A percentile compares a stretch with the other conserved stretches of the same genome.
Evolutionary conservation across 768 basidiomycete genomes (phyloP).

Genomic region (Phylloporus sp.): DNA sequence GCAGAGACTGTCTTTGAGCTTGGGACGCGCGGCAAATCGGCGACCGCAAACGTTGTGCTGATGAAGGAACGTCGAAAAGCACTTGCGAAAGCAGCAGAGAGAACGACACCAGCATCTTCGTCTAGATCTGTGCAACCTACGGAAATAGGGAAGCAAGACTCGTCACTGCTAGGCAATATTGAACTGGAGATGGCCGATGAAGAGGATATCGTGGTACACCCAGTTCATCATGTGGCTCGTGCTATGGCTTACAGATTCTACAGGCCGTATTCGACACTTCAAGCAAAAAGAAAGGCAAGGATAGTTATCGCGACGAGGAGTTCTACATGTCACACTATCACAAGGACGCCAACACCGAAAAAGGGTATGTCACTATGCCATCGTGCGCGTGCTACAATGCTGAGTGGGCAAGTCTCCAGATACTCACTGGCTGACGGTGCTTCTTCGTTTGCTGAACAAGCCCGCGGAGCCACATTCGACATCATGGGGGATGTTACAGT

Average conservation of each 20-base stretch:
- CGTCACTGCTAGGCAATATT: constrained; percentile 22
- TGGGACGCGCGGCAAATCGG: constrained; percentile 62
- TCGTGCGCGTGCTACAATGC: not conserved
- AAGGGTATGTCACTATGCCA: constrained; percentile 61
- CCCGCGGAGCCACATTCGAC: constrained; percentile 75
- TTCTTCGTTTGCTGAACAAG: constrained; percentile 81
- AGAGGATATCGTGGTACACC: constrained; percentile 62
- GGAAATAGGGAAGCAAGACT: constrained; percentile 33
- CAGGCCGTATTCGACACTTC: constrained; percentile 67
- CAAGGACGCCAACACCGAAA: constrained; percentile 81
- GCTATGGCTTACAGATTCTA: constrained; percentile 6
- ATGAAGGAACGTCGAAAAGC: constrained; percentile 90
- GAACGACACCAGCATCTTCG: constrained; percentile 34
- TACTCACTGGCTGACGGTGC: constrained; percentile 89
- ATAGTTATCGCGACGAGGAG: constrained; percentile 68
- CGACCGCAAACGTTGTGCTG: constrained; percentile 57
- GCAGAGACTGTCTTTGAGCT: constrained; percentile 90
- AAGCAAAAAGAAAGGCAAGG: constrained; percentile 40
- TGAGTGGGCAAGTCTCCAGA: constrained; percentile 35
- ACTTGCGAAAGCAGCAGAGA: constrained; percentile 58
- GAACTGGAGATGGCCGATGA: constrained; percentile 74
- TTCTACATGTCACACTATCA: constrained; percentile 94
- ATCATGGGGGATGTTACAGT: constrained; percentile 68
- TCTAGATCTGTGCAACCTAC: constrained; percentile 31
- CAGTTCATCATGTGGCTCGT: constrained; percentile 1